Evolutionary conservation across 1,139 yeast genomes (phyloP).

Genomic region (Pichia sp.): DNA sequence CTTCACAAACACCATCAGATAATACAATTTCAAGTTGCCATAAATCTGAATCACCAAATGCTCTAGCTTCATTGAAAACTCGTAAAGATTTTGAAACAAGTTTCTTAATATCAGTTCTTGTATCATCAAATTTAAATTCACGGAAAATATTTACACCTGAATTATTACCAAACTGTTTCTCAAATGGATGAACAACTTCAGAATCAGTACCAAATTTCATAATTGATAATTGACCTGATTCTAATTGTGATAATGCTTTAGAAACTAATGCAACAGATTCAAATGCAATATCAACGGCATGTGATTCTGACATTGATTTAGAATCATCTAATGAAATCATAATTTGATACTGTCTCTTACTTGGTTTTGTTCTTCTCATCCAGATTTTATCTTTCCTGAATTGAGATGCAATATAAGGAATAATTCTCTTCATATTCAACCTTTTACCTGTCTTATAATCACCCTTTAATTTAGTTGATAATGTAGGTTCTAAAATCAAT

Average conservation of each 20-base stretch:
- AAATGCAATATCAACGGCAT: conserved; percentile 84
- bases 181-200: conserved; percentile 83
- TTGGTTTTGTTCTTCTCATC: conserved; percentile 96
- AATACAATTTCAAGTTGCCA: conserved; percentile 93
- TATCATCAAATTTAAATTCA: conserved; percentile 88
- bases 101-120: conserved; percentile 73
- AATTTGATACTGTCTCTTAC: conserved; percentile 93
- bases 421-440: conserved; percentile 93
- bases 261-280: conserved; percentile 92
- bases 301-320: conserved; percentile 93
- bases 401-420: conserved; percentile 96
- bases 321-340: conserved; percentile 98
- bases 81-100: conserved; percentile 67
- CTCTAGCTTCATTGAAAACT: conserved; percentile 66
- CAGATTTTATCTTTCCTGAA: conserved; percentile 97
- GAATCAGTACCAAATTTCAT: conserved; percentile 87
- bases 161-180: conserved; percentile 73
- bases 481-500: conserved; percentile 87
- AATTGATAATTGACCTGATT: conserved; percentile 87
- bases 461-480: conserved; percentile 89
- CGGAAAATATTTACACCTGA: conserved; percentile 80
- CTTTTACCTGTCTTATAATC: conserved; percentile 97
- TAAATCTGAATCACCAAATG: conserved; percentile 50
- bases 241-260: conserved; percentile 87
- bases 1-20: conserved; percentile 96